Base-by-base conservation (phyloP, 495 filamentous ascomycete genomes). In the Hypoxylon trugodes region DNA sequence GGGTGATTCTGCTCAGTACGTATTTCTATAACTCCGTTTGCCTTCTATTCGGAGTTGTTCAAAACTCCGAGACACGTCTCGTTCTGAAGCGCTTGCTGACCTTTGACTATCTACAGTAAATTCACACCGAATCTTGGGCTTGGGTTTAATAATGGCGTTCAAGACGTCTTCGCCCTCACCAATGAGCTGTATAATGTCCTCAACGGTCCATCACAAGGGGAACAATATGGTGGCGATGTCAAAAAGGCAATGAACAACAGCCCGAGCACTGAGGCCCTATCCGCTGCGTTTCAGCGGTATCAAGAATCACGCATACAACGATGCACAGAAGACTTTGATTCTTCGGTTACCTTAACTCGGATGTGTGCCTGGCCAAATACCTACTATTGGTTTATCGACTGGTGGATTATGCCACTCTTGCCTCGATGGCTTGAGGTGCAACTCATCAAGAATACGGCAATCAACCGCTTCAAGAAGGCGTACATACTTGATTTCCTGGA, bases 1-100 rank as follows among this genome's bases (percentile, higher is more conserved):
- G 0, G 79, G 80, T 12, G 80, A 81, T 55, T 69, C 77, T 0
- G 74, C 69, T 28, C 77, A 78, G n/a, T n/a, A n/a, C n/a, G n/a
- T n/a, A n/a, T n/a, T n/a, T n/a, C n/a, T n/a, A n/a, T n/a, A n/a
- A n/a, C n/a, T n/a, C n/a, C n/a, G n/a, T n/a, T n/a, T n/a, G n/a
- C n/a, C n/a, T n/a, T n/a, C n/a, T n/a, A n/a, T n/a, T n/a, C n/a
- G n/a, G n/a, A n/a, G n/a, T n/a, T n/a, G n/a, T n/a, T n/a, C n/a
- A n/a, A n/a, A n/a, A n/a, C n/a, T n/a, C n/a, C n/a, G n/a, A n/a
- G n/a, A n/a, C n/a, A n/a, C n/a, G n/a, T n/a, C n/a, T n/a, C n/a
- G n/a, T n/a, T n/a, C n/a, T n/a, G n/a, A n/a, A n/a, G n/a, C n/a
- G n/a, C n/a, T n/a, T n/a, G n/a, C n/a, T n/a, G n/a, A n/a, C n/a